These are phyloP conservation scores for Afroboletus lepidellus DNA, from an alignment of 1,284 basidiomycete species.

Conservation along the genomic window DNA sequence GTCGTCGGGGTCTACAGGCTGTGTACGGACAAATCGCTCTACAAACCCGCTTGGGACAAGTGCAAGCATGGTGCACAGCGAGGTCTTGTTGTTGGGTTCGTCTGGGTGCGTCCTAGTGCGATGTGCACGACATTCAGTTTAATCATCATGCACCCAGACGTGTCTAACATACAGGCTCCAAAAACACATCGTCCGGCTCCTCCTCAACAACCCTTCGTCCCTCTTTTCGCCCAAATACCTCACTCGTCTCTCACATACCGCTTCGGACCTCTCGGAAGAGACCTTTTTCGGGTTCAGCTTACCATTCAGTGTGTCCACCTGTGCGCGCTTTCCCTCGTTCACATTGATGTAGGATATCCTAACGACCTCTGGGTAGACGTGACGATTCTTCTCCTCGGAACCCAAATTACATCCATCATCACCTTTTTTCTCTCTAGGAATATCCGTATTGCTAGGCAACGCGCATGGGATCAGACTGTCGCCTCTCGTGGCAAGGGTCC, in stretches of 20 bases:
- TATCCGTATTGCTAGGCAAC: constrained; percentile 70
- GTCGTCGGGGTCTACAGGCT: constrained; percentile 74
- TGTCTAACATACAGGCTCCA: constrained; percentile 65
- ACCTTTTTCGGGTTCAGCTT: constrained; percentile 61
- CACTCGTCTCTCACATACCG: constrained; percentile 22
- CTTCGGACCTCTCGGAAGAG: constrained; percentile 63
- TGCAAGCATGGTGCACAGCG: constrained; percentile 65
- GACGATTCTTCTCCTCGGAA: constrained; percentile 66
- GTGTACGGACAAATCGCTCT: constrained; percentile 62
- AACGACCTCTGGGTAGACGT: constrained; percentile 52
- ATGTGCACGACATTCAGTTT: not conserved
- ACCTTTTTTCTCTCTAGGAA: constrained; percentile 79
- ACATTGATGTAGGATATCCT: not conserved
- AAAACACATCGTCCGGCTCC: constrained; percentile 56
- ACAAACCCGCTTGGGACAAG: constrained; percentile 71
- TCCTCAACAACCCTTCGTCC: constrained; percentile 57
- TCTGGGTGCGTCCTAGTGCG: constrained; percentile 55
- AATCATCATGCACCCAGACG: constrained; percentile 40
- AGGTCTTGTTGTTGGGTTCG: constrained; percentile 57
- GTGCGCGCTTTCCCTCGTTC: constrained; percentile 38
- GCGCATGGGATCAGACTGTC: constrained; percentile 81
- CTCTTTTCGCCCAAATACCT: constrained; percentile 16
- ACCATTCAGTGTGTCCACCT: constrained; percentile 67
- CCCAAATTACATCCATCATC: constrained; percentile 72
- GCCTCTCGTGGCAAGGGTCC: constrained; percentile 73